phyloP scores from a whole-genome alignment of 495 filamentous ascomycete species.

The Aspergillus sclerotiicarbonarius region DNA sequence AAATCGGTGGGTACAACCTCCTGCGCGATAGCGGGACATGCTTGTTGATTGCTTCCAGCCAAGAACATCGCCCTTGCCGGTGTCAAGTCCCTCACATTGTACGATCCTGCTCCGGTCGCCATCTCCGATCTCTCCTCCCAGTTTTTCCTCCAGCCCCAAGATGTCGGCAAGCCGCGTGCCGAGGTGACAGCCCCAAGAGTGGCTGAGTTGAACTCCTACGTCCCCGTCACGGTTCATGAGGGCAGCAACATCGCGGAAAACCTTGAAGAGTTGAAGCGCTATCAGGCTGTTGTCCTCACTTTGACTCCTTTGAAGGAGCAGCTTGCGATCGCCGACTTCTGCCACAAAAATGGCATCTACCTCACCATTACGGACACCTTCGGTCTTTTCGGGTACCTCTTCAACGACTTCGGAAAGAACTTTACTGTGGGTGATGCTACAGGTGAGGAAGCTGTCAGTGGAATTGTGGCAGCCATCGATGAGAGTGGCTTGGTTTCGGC shows the following conservation, averaged over 20 bases:
- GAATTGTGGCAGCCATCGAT: conserved; percentile 88
- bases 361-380: conserved; percentile 84
- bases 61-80: conserved; percentile 99
- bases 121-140: conserved; percentile 90
- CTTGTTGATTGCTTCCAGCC: conserved; percentile 46
- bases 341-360: conserved; percentile 88
- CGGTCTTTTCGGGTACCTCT: conserved; percentile 92
- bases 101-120: conserved; percentile 75
- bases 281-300: conserved; percentile 90
- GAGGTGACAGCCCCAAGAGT: conserved; percentile 83
- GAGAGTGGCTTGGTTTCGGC: conserved; percentile 89
- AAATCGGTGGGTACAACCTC: conserved; percentile 63
- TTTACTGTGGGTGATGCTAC: conserved; percentile 88
- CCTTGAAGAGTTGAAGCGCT: conserved; percentile 75
- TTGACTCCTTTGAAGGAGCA: conserved; percentile 77
- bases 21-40: not conserved
- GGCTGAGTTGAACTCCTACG: conserved; percentile 94
- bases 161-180: conserved; percentile 91
- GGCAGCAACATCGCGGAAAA: conserved; percentile 63
- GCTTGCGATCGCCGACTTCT: conserved; percentile 80
- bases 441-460: conserved; percentile 81
- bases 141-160: conserved; percentile 86
- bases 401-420: conserved; percentile 95
- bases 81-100: conserved; percentile 83
- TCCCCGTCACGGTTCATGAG: conserved; percentile 76